Base-by-base conservation (phyloP, 1,139 yeast species). In the Blastobotrys capitulatus region DNA sequence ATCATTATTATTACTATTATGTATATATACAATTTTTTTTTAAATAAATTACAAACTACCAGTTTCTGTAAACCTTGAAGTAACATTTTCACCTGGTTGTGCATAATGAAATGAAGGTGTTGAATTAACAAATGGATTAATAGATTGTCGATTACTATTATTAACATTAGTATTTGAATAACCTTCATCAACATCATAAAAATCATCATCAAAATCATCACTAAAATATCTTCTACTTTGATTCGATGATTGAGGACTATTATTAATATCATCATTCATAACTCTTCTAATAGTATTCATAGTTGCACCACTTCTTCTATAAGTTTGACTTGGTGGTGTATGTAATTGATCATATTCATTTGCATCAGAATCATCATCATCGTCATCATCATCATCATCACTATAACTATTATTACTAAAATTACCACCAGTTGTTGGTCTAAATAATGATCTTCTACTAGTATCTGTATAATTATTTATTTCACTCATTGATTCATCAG, bases 51-150 rank as follows among this genome's bases (percentile, higher is more conserved):
- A 57, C 43, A 57, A 38, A 47, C 59, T 55, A 22, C 60, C 58
- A 7, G 59, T 54, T 45, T 57, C 61, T n/a, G 57, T 57, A 46
- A 57, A 57, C 26, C 60, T 41, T 39, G 56, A 22, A 6, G 31
- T 49, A 20, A 38, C 27, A 16, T 26, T 36, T n/a, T 16, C 38
- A 25, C 38, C 31, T 12, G 49, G 49, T 38, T 46, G 49, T 7
- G 49, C 45, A 32, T 46, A 46, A 10, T 38, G 45, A 15, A 38
- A 25, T 13, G 42, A 25, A 5, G 13, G 20, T 13, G 31, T 2
- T 5, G 42, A 7, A 8, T 22, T 25, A 4, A 32, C 6, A 35
- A 36, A 42, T 7, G 46, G 46, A 20, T 20, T 25, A 7, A 4
- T 8, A 2, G n/a, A 2, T 8, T 5, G 16, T 1, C n/a, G 19